Evolutionary conservation across 148 eudicot species (phyloP).

Genomic region (Amaranthus cruentus): DNA sequence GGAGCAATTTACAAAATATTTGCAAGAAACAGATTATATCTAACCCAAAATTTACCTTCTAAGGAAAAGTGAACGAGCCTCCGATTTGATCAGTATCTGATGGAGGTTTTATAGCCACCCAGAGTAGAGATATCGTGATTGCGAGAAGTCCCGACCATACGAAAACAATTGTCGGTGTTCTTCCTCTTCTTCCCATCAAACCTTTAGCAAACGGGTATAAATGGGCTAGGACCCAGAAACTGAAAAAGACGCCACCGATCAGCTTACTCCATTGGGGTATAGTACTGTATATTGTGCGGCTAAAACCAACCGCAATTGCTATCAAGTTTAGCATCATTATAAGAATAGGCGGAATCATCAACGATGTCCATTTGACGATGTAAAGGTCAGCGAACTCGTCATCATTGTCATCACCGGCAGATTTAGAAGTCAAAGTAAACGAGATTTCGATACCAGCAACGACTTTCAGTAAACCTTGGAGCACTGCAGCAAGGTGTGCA

Average conservation of each 20-base stretch:
- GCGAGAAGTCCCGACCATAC: slow-evolving; percentile 92
- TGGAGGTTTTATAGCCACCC: slow-evolving; percentile 90
- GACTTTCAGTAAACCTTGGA: slow-evolving; percentile 80
- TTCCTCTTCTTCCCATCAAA: slow-evolving; percentile 88
- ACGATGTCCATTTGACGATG: slow-evolving; percentile 76
- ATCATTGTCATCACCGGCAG: slow-evolving; percentile 65
- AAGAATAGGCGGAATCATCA: slow-evolving; percentile 83
- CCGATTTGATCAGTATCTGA: slow-evolving; percentile 61
- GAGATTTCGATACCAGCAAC: slow-evolving; percentile 89
- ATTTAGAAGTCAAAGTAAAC: slow-evolving; percentile 74
- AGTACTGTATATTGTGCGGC: slow-evolving; percentile 74
- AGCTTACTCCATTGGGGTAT: slow-evolving; percentile 90
- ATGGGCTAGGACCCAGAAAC: slow-evolving; percentile 94
- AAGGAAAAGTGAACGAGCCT: slow-evolving; percentile 84
- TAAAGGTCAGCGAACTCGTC: slow-evolving; percentile 89
- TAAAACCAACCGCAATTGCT: slow-evolving; percentile 80
- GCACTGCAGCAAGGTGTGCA: slow-evolving; percentile 88
- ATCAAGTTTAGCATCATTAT: slow-evolving; percentile 79
- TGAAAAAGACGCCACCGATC: slow-evolving; percentile 87
- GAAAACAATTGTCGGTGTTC: slow-evolving; percentile 82
- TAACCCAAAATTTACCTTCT: slow-evolving; percentile 20
- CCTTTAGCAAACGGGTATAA: slow-evolving; percentile 89
- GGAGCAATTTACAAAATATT: slow-evolving; percentile 23
- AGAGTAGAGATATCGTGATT: slow-evolving; percentile 78
- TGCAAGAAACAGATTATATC: slow-evolving; percentile 10